These are phyloP conservation scores for Rhodotorula graminis DNA, from an alignment of 768 basidiomycete species.

Conservation along the genomic window DNA sequence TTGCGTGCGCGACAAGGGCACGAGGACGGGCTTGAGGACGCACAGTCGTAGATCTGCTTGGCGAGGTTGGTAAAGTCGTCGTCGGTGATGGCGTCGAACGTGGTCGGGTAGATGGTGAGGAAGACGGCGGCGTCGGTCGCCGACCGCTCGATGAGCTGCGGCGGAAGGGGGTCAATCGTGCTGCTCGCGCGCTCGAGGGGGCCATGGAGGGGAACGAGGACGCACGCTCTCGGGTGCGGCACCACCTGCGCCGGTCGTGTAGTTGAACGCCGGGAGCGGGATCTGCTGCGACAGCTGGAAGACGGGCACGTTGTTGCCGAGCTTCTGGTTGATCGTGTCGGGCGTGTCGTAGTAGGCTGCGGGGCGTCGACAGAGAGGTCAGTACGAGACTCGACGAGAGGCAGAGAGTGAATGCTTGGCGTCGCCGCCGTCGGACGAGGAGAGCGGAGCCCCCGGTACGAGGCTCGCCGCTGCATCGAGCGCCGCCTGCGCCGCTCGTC, in stretches of 20 bases:
- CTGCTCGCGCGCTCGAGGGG: too few relatives aligned
- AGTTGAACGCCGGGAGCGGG: conserved; percentile 42
- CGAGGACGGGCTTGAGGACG: not conserved
- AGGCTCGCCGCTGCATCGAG: too few relatives aligned
- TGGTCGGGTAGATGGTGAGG: conserved; percentile 43
- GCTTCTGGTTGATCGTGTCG: conserved; percentile 34
- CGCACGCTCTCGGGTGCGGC: conserved; percentile 39
- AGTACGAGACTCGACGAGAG: not conserved
- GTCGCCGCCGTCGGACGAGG: too few relatives aligned
- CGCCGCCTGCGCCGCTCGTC: too few relatives aligned
- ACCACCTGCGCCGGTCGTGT: conserved; percentile 42
- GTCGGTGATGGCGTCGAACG: conserved; percentile 36
- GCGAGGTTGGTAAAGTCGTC: conserved; percentile 40
- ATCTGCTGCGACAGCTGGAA: conserved; percentile 43
- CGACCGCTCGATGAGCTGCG: conserved; percentile 39
- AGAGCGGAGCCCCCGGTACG: not conserved
- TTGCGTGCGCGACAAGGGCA: not conserved
- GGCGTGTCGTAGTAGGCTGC: conserved; percentile 39
- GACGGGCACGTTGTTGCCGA: conserved; percentile 41
- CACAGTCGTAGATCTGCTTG: conserved; percentile 41
- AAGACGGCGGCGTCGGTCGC: conserved; percentile 43
- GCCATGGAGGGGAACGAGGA: not conserved
- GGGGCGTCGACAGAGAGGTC: not conserved
- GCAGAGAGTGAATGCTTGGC: not conserved
- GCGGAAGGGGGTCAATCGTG: too few relatives aligned